Evolutionary conservation across 1,139 yeast species (phyloP), one percentile per base, ranked within the genome.

Genomic region (Kurtzmaniella quercitrusa): DNA sequence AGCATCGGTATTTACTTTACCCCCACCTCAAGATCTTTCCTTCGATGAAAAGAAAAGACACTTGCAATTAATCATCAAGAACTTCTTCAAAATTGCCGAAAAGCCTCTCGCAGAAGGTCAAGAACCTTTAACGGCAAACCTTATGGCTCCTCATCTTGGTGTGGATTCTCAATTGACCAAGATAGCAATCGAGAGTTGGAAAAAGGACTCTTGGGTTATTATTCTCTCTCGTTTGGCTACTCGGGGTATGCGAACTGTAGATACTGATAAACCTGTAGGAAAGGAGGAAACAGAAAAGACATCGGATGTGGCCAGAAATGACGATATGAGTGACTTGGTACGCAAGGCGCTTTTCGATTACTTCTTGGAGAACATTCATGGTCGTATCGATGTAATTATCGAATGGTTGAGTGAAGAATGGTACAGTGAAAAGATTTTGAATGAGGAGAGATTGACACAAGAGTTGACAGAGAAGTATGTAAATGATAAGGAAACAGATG

Each of bases 321-420:
- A 65, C 16, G 74, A 67, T 43, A 61, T 83, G 54, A 71, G 88
- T 44, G 77, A 80, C 45, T 59, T 80, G 53, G 78, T 91, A 14
- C 71, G 97, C 49, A 79, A 76, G 14, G 78, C 88, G 12, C 66
- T 94, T 8, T 83, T 85, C 49, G 81, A 80, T 34, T 86, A 84
- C 59, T 84, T 88, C 45, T 71, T 88, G 54, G 83, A 77, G 16
- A 87, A 85, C 54, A 84, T 91, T 50, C 84, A 86, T 46, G 73
- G 71, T 11, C 69, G 93, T 35, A 74, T 91, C 14, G 95, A 88
- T 47, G 66, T 84, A 33, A 80, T 88, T n/a, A 80, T 91, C 33
- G 89, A 86, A 48, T 94, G 99, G 99, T 68, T 94, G 42, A 91
- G 87, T 54, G 98, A 93, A 61, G 98, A 94, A 61, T 94, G 97